Conservation (phyloP, 2,329 filamentous ascomycete species). For the Beauveria sp. region DNA sequence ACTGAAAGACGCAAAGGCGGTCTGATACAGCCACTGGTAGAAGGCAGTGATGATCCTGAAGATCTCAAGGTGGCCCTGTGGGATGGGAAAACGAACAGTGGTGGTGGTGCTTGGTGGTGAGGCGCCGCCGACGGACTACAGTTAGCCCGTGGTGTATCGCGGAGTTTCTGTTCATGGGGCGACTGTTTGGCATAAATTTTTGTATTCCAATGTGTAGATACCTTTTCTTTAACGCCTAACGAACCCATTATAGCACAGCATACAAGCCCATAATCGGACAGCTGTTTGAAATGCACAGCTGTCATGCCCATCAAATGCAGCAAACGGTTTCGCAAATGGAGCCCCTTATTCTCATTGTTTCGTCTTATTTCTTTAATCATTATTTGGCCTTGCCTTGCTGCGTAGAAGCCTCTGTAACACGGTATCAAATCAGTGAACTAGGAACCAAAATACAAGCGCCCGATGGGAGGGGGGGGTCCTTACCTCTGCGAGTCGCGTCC, state of each 20-base stretch:
- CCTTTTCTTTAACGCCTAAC: slow-evolving; percentile 10
- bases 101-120: slow-evolving; percentile 34
- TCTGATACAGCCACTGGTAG: slow-evolving; percentile 35
- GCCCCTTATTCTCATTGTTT: background rate
- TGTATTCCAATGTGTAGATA: slow-evolving; percentile 11
- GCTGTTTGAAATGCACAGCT: slow-evolving; percentile 1
- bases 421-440: background rate
- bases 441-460: too few relatives aligned
- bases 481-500: slow-evolving; percentile 84
- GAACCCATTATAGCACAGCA: slow-evolving; percentile 9
- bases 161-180: background rate
- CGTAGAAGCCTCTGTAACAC: slow-evolving; percentile 43
- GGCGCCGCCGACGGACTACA: background rate
- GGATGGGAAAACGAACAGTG: slow-evolving; percentile 31
- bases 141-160: background rate
- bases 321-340: background rate
- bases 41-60: slow-evolving; percentile 28
- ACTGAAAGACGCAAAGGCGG: slow-evolving; percentile 50
- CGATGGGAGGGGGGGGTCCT: slow-evolving; percentile 12
- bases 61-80: slow-evolving; percentile 25
- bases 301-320: background rate
- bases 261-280: background rate
- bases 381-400: slow-evolving; percentile 49
- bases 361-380: slow-evolving; percentile 11
- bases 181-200: slow-evolving; percentile 1